These are phyloP conservation scores for Sugiyamaella grinbergsii DNA, from an alignment of 1,139 yeast species.

Conservation along the genomic window DNA sequence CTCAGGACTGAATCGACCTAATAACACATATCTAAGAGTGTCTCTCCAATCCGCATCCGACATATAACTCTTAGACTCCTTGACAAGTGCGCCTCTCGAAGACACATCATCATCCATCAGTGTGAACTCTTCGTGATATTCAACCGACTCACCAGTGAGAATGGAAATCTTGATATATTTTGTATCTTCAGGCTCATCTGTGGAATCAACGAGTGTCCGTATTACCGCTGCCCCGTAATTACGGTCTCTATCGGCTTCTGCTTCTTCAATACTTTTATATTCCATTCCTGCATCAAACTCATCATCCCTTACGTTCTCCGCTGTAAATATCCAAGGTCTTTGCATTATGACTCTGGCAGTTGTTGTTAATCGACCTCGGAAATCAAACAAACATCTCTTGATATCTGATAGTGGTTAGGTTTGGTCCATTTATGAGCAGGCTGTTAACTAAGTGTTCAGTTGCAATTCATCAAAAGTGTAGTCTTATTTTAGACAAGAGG, in stretches of 20 bases:
- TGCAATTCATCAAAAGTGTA: not conserved
- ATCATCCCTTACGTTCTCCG: constrained; percentile 3
- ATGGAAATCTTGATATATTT: not conserved
- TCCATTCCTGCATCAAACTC: no score
- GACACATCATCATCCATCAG: not conserved
- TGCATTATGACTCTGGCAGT: not conserved
- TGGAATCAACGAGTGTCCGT: not conserved
- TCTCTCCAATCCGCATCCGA: constrained; percentile 20
- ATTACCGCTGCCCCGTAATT: no score
- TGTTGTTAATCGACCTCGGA: not conserved
- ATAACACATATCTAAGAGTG: constrained; percentile 20
- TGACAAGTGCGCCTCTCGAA: constrained; percentile 1
- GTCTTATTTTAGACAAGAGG: no score
- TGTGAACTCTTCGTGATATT: constrained; percentile 1
- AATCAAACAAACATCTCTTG: not conserved
- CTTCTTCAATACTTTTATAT: no score
- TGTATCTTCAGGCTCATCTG: not conserved
- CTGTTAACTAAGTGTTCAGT: no score
- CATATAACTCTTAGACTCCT: constrained; percentile 18
- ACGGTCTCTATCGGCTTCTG: no score
- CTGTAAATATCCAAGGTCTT: constrained; percentile 9
- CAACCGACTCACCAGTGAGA: constrained; percentile 12
- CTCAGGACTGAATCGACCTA: constrained; percentile 16
- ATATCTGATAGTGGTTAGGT: constrained; percentile 3
- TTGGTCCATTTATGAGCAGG: no score